Percentiles rank a stretch among this genome's conserved stretches.
Evolutionary conservation across 2,329 filamentous ascomycete genomes (phyloP).

Genomic region (Davidsoniella eucalypti): DNA sequence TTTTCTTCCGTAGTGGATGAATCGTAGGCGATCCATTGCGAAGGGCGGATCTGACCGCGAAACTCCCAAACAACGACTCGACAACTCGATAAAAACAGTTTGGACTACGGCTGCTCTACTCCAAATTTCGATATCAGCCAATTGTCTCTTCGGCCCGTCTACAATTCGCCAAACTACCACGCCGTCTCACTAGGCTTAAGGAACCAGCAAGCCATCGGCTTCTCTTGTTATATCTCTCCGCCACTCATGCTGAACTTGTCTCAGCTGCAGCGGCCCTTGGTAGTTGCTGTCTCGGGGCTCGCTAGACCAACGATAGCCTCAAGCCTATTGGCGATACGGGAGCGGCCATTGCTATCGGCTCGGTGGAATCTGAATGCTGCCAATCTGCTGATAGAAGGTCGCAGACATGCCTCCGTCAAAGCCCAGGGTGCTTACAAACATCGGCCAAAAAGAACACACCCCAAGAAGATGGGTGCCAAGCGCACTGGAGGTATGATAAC

Average conservation of each 20-base stretch:
- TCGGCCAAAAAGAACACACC: conserved; percentile 39
- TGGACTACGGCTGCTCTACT: too few relatives aligned
- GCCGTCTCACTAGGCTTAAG: not conserved
- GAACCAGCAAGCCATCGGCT: too few relatives aligned
- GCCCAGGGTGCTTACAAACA: conserved; percentile 53
- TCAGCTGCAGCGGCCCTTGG: conserved; percentile 29
- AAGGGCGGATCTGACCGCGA: not conserved
- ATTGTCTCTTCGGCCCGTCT: not conserved
- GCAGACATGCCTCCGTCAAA: conserved; percentile 42
- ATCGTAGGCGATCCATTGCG: not conserved
- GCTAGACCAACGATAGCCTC: conserved; percentile 13
- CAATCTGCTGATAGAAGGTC: conserved; percentile 21
- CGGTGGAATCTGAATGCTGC: conserved; percentile 12
- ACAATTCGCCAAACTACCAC: not conserved
- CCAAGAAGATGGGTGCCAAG: conserved; percentile 87
- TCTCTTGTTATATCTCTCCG: too few relatives aligned
- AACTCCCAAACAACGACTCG: too few relatives aligned
- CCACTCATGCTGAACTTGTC: conserved; percentile 13
- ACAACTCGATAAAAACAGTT: too few relatives aligned
- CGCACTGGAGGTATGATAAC: conserved; percentile 61
- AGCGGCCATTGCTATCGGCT: conserved; percentile 15
- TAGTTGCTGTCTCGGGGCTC: conserved; percentile 24
- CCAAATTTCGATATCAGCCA: not conserved
- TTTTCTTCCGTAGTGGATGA: conserved; percentile 6
- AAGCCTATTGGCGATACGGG: conserved; percentile 9